Percentiles rank a stretch among this genome's conserved stretches.
phyloP scores from a whole-genome alignment of 768 basidiomycete species.

The Boletus speciosus region DNA sequence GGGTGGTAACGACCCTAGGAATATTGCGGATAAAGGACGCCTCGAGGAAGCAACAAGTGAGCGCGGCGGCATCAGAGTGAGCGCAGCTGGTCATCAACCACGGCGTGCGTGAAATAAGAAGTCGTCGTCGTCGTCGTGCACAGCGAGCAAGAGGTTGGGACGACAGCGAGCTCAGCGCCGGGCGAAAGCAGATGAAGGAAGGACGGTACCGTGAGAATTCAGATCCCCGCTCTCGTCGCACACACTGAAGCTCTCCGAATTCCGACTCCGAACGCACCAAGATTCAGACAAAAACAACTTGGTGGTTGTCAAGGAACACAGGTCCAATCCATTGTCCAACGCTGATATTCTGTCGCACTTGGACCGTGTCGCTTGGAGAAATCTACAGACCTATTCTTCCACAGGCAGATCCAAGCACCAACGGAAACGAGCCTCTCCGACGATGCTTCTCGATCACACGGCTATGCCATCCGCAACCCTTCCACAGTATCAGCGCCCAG shows the following conservation, averaged over 20 bases:
- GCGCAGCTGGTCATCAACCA: conserved; percentile 29
- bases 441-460: neutral
- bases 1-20: conserved; percentile 45
- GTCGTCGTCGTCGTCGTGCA: conserved; percentile 22
- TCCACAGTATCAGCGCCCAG: neutral
- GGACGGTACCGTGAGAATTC: conserved; percentile 27
- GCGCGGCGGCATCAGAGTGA: conserved; percentile 48
- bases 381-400: neutral
- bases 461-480: neutral
- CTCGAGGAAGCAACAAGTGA: conserved; percentile 38
- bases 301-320: conserved; percentile 4
- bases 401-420: neutral
- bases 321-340: too few relatives aligned
- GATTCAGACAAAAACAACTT: neutral
- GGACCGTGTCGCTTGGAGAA: neutral
- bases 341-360: neutral
- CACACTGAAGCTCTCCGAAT: conserved; percentile 10
- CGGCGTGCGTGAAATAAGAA: conserved; percentile 9
- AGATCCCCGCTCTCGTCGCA: neutral
- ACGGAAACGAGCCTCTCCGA: neutral
- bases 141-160: conserved; percentile 25
- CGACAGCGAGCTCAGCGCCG: conserved; percentile 21
- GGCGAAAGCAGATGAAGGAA: conserved; percentile 8
- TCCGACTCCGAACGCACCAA: conserved; percentile 16
- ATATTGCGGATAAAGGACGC: conserved; percentile 62